Base-by-base conservation (phyloP, 2,329 filamentous ascomycete genomes). In the Cytospora piceicola region DNA sequence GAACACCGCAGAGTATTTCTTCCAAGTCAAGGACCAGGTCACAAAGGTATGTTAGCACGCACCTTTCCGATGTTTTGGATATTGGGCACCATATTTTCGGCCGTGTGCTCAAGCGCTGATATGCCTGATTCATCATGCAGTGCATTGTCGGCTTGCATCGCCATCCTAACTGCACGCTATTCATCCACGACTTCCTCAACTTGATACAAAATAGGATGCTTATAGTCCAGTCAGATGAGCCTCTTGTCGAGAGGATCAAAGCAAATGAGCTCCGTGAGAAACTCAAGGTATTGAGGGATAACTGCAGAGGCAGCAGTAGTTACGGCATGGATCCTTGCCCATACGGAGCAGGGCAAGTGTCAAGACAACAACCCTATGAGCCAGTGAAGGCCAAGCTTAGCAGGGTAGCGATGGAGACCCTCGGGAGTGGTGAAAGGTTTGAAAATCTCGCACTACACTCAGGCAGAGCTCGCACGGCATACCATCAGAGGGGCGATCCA, bases 141-240 rank as follows among this genome's bases (percentile, higher is more conserved):
- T 27, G n/a, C 49, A 52, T 52, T 15, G 14, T 8, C 8, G 11
- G 49, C 7, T 17, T 52, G 17, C 24, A 52, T 27, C 7, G 11
- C n/a, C 49, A 52, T 27, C n/a, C 49, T 9, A 27, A 22, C 11
- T 52, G 49, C 49, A 22, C 49, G 3, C 24, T 11, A 3, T 24
- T 52, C 24, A 27, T 52, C 24, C 49, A 52, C 9, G 14, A 27
- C 9, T 27, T 52, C 17, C 49, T 52, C 4, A 9, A 27, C 4
- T 27, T 52, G 49, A 52, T 52, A 52, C n/a, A 27, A 6, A 27
- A 52, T 24, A n/a, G 24, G n/a, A 52, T 52, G 49, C 49, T 52
- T 14, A 52, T 52, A 4, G 49, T 52, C 6, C 20, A 52, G n/a
- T 52, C 49, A 4, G 49, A 52, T 11, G 6, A 14, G n/a, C 49